These are phyloP conservation scores for Xylaria sp. DNA, from an alignment of 2,329 filamentous ascomycete species.

Conservation along the genomic window DNA sequence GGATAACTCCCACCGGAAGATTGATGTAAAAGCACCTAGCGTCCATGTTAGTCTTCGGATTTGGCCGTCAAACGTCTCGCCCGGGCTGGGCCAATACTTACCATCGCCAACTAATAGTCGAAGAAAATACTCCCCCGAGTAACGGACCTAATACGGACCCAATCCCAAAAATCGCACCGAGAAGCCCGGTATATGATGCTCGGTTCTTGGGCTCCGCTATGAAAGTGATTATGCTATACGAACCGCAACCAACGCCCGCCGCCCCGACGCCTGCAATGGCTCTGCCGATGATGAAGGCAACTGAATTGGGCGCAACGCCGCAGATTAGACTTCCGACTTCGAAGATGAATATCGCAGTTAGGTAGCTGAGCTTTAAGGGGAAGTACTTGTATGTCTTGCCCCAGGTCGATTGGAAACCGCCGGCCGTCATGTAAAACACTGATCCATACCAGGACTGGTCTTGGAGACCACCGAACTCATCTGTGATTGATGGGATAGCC, in stretches of 20 bases:
- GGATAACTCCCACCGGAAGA: conserved; percentile 37
- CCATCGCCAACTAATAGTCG: conserved; percentile 13
- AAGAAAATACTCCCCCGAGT: conserved; percentile 1
- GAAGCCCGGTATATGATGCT: conserved; percentile 44
- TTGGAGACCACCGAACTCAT: conserved; percentile 61
- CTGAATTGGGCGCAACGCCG: conserved; percentile 32
- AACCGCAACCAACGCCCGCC: conserved; percentile 53
- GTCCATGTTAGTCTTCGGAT: background rate
- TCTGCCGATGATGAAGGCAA: conserved; percentile 39
- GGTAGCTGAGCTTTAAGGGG: conserved; percentile 38
- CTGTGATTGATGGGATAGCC: conserved; percentile 67
- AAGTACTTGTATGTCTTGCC: conserved; percentile 62
- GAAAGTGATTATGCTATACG: conserved; percentile 47
- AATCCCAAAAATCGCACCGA: conserved; percentile 51
- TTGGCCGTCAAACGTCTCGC: background rate
- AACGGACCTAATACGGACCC: background rate
- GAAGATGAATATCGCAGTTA: conserved; percentile 36
- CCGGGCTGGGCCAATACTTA: background rate
- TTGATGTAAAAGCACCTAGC: conserved; percentile 42
- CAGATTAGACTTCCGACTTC: conserved; percentile 38
- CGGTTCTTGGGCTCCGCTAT: conserved; percentile 25
- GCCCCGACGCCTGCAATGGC: conserved; percentile 47
- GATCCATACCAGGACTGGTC: conserved; percentile 70
- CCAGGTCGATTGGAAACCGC: conserved; percentile 58
- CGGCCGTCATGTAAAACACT: conserved; percentile 63